phyloP scores from a whole-genome alignment of 139 green algal species.

The Micractinium sp. region DNA sequence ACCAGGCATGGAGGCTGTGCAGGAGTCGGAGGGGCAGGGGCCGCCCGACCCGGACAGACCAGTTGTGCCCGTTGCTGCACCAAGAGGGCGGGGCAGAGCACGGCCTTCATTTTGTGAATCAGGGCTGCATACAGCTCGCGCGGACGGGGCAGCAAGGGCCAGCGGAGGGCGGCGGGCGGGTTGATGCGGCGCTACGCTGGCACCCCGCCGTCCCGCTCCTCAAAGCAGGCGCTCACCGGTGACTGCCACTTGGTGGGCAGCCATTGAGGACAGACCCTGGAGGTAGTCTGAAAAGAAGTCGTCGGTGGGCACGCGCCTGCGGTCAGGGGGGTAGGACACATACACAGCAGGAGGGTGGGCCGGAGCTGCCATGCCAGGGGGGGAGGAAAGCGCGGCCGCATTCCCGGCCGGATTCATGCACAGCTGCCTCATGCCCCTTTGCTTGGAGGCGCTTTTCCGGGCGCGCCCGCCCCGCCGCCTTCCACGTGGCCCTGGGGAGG shows the following conservation, averaged over 20 bases:
- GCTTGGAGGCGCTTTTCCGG: background rate
- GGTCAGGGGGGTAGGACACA: background rate
- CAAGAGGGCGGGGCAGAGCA: background rate
- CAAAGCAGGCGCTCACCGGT: background rate
- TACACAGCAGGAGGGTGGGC: background rate
- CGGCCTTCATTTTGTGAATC: no score
- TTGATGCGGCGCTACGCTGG: background rate
- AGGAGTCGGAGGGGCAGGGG: conserved; percentile 5
- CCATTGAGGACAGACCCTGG: background rate
- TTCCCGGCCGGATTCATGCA: background rate
- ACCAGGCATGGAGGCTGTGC: background rate
- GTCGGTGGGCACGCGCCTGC: conserved; percentile 8
- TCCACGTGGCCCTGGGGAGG: no score
- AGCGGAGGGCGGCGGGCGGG: no score
- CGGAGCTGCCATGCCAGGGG: no score
- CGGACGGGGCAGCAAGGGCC: background rate
- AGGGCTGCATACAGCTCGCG: background rate
- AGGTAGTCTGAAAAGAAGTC: conserved; percentile 21
- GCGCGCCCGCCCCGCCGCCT: background rate
- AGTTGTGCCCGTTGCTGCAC: background rate
- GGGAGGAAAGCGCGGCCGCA: background rate
- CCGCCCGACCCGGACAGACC: background rate
- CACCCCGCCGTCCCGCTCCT: background rate
- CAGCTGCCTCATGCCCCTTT: background rate
- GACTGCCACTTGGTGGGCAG: background rate